These are phyloP conservation scores for Fraxinus latifolia DNA, from an alignment of 305 asterid species.

Conservation along the genomic window DNA sequence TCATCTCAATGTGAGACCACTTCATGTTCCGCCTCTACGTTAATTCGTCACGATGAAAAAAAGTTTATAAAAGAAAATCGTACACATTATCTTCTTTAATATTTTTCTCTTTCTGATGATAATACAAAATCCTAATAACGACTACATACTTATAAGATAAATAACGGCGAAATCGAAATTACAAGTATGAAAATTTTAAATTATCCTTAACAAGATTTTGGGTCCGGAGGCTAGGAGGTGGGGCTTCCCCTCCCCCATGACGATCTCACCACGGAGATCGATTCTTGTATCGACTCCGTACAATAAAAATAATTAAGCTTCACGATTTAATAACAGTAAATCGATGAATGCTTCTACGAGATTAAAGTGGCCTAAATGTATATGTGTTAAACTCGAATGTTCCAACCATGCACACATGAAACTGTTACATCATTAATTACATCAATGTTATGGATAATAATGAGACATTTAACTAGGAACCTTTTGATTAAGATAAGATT, in stretches of 20 bases:
- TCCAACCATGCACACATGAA: background rate
- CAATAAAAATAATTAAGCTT: no score
- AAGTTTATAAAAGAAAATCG: background rate
- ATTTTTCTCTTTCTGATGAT: no score
- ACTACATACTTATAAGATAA: background rate
- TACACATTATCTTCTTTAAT: background rate
- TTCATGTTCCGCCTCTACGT: background rate
- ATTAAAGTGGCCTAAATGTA: background rate
- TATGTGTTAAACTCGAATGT: background rate
- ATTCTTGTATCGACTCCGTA: background rate
- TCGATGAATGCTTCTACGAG: background rate
- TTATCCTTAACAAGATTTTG: background rate
- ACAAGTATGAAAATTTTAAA: background rate
- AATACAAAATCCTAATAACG: no score
- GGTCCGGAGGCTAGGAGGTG: background rate
- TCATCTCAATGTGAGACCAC: background rate
- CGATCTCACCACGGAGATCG: background rate
- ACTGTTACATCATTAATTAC: background rate
- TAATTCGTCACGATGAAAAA: background rate
- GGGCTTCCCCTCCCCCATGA: background rate
- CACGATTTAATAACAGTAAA: background rate
- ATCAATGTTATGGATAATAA: background rate
- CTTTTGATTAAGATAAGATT: slow-evolving; percentile 1
- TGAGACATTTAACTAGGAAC: background rate
- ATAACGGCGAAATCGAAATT: background rate